Evolutionary conservation across 2,329 filamentous ascomycete genomes (phyloP), one percentile per base, ranked within the genome.

Genomic region (Cordyceps militaris): DNA sequence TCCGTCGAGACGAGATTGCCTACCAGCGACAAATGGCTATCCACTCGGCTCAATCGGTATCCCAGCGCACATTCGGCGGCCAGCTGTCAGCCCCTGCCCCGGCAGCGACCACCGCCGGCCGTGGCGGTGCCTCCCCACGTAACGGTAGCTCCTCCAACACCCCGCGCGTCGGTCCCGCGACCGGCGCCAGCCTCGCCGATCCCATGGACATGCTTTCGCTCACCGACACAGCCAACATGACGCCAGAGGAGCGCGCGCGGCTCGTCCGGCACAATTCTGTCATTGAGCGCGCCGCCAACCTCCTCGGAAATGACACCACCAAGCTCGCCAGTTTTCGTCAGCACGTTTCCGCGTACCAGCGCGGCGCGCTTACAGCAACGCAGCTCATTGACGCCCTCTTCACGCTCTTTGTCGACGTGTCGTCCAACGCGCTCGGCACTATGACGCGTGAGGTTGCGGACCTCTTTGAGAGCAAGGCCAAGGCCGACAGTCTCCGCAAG

Each of bases 1-100:
- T 97, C 67, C 83, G 89, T 50, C 79, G 94, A 67, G 94, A 95
- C 62, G 91, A 97, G 71, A 75, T 96, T 55, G 93, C 94, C 2
- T 96, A 91, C 70, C 93, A 97, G 67, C 81, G 94, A 52, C 91
- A 96, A 66, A 85, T 96, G 79, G 92, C 91, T 42, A 91, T 97
- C 51, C 91, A 96, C 65, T 92, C 86, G 51, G 87, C 91, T 1
- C 91, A 95, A 67, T 90, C 91, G 0, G 81, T 90, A 0, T 84
- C 89, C 0, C 86, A 83, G 46, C 83, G 91, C 44, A 91, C 85
- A 3, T 97, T 97, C 74, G 91, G 92, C 44, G 91, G 91, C 7
- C 87, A 91, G 65, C 80, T 96, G 52, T 89, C 87, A 61, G 70
- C 66, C 13, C 66, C 71, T 2, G 55, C 66, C n/a, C 61, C 66